Conservation (phyloP, 257 asterid species). For the Jacaranda copaia region DNA sequence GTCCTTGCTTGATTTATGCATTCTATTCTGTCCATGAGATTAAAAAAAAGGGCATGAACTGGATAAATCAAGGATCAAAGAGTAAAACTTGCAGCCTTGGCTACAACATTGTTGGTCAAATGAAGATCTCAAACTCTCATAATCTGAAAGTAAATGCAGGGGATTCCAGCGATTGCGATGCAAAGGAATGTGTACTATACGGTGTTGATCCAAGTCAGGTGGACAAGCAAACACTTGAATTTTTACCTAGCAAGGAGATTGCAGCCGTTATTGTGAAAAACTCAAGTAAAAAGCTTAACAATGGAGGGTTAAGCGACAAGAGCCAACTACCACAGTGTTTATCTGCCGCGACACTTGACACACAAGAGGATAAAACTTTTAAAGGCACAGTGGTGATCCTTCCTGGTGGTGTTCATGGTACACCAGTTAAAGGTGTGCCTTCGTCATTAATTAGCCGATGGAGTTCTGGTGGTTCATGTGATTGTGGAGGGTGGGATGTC, state of each 20-base stretch:
- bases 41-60: slow-evolving; percentile 71
- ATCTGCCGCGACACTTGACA: slow-evolving; percentile 3
- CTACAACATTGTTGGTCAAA: slow-evolving; percentile 69
- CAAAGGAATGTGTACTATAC: slow-evolving; percentile 71
- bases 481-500: slow-evolving; percentile 99
- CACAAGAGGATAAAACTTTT: slow-evolving; percentile 33
- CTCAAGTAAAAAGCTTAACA: slow-evolving; percentile 35
- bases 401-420: slow-evolving; percentile 79
- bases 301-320: slow-evolving; percentile 31
- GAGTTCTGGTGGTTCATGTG: slow-evolving; percentile 88
- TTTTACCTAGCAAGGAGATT: slow-evolving; percentile 63
- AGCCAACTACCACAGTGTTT: no score
- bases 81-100: slow-evolving; percentile 65
- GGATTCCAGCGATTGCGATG: slow-evolving; percentile 34
- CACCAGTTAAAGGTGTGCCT: slow-evolving; percentile 71
- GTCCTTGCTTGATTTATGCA: slow-evolving; percentile 59
- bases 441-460: slow-evolving; percentile 79
- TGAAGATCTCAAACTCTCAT: slow-evolving; percentile 63
- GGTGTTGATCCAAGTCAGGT: slow-evolving; percentile 54
- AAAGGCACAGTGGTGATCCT: slow-evolving; percentile 62
- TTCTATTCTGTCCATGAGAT: slow-evolving; percentile 83
- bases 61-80: slow-evolving; percentile 83
- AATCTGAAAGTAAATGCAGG: slow-evolving; percentile 33
- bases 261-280: slow-evolving; percentile 70
- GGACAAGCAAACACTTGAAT: slow-evolving; percentile 56